These are phyloP conservation scores for Scutellaria barbata DNA, from an alignment of 257 asterid species.

Conservation along the genomic window DNA sequence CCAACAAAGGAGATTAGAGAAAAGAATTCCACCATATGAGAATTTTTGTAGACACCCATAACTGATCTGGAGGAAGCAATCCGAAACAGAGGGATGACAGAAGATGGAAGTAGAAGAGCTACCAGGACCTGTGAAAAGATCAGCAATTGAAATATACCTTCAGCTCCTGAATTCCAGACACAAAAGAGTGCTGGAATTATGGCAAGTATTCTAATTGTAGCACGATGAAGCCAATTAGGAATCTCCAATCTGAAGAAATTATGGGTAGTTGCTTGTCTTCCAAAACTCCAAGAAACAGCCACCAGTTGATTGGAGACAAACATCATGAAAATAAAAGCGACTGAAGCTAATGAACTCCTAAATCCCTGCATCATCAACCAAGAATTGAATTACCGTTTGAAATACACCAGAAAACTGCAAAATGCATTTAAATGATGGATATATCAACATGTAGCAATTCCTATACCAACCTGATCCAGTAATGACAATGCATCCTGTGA, in stretches of 20 bases:
- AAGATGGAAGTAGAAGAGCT: conserved; percentile 92
- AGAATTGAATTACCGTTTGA: conserved; percentile 15
- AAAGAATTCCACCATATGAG: conserved; percentile 65
- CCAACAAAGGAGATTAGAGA: conserved; percentile 66
- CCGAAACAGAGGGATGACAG: conserved; percentile 85
- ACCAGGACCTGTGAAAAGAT: conserved; percentile 79
- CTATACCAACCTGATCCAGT: conserved; percentile 80
- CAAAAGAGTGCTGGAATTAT: conserved; percentile 84
- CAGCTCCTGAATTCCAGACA: conserved; percentile 87
- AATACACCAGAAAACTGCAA: conserved; percentile 25
- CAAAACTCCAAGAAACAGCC: conserved; percentile 78
- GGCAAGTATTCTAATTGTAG: conserved; percentile 79
- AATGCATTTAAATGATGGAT: conserved; percentile 13
- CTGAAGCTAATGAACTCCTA: conserved; percentile 67
- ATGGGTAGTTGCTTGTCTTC: conserved; percentile 61
- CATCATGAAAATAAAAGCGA: conserved; percentile 58
- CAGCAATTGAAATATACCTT: conserved; percentile 83
- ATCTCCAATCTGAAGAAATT: conserved; percentile 72
- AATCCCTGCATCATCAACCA: conserved; percentile 63
- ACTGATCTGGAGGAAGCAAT: conserved; percentile 81
- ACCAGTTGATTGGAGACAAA: conserved; percentile 76
- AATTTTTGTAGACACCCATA: conserved; percentile 73
- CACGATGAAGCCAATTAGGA: conserved; percentile 95
- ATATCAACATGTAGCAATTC: conserved; percentile 14
- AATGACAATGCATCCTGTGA: conserved; percentile 86